Conservation (phyloP, 331 rosid species). For the Spiraea crenata region DNA sequence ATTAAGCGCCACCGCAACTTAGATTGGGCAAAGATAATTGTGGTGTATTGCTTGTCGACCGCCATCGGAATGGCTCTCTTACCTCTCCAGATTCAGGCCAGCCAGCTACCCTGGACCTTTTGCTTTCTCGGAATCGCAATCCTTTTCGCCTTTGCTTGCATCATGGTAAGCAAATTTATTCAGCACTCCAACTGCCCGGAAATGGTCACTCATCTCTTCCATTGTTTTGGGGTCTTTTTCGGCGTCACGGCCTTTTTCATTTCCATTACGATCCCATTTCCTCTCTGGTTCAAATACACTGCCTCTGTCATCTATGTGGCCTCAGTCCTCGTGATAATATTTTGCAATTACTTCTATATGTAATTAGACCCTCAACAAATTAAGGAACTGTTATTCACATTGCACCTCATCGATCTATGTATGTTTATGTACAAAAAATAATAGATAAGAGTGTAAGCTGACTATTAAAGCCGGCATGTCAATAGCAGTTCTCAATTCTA, state of each 20-base stretch:
- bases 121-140: not conserved
- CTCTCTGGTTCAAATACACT: not conserved
- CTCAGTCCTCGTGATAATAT: not conserved
- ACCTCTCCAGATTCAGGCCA: not conserved
- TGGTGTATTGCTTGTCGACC: not conserved
- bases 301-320: not conserved
- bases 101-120: not conserved
- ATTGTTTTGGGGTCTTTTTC: constrained; percentile 13
- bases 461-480: too few relatives aligned
- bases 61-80: not conserved
- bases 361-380: too few relatives aligned
- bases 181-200: not conserved
- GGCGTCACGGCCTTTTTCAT: constrained; percentile 14
- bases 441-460: too few relatives aligned
- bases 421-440: too few relatives aligned
- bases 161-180: constrained; percentile 4
- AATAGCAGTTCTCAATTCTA: too few relatives aligned
- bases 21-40: not conserved
- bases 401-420: too few relatives aligned
- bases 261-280: constrained; percentile 2
- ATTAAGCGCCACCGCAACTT: not conserved
- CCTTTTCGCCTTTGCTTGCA: not conserved
- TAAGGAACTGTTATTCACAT: too few relatives aligned
- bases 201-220: not conserved
- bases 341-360: too few relatives aligned